phyloP scores from a whole-genome alignment of 148 eudicot species.

The Bassia scoparia region DNA sequence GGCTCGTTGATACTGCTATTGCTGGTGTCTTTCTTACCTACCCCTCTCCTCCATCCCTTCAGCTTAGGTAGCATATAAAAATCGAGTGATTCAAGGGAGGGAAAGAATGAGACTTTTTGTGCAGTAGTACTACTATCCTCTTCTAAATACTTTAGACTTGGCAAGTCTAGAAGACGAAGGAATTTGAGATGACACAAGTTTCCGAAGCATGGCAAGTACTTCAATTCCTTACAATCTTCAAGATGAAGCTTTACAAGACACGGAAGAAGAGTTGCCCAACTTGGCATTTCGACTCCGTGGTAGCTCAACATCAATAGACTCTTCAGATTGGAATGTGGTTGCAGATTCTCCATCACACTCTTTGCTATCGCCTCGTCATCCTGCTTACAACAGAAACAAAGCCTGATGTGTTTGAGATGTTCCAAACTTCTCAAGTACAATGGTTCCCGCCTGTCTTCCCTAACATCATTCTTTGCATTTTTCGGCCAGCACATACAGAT shows the following conservation, averaged over 20 bases:
- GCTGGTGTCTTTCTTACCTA: background rate
- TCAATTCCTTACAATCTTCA: background rate
- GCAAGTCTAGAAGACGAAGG: background rate
- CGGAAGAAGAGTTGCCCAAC: background rate
- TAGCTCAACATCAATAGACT: background rate
- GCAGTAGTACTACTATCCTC: background rate
- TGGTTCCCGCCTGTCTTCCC: conserved; percentile 5
- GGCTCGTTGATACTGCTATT: background rate
- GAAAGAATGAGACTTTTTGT: background rate
- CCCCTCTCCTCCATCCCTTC: conserved; percentile 7
- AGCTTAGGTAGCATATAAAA: background rate
- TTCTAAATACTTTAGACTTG: background rate
- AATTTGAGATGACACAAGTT: background rate
- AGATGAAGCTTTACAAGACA: background rate
- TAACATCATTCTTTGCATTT: background rate
- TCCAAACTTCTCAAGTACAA: conserved; percentile 6
- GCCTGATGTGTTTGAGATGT: background rate
- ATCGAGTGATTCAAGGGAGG: conserved; percentile 1
- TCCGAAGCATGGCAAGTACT: background rate
- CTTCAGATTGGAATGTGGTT: conserved; percentile 12
- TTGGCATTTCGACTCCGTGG: conserved; percentile 3
- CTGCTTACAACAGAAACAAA: background rate
- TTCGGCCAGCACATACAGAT: background rate
- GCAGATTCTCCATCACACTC: background rate
- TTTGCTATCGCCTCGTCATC: background rate